Base-by-base conservation (phyloP, 768 basidiomycete species). In the Podaxis sp. region DNA sequence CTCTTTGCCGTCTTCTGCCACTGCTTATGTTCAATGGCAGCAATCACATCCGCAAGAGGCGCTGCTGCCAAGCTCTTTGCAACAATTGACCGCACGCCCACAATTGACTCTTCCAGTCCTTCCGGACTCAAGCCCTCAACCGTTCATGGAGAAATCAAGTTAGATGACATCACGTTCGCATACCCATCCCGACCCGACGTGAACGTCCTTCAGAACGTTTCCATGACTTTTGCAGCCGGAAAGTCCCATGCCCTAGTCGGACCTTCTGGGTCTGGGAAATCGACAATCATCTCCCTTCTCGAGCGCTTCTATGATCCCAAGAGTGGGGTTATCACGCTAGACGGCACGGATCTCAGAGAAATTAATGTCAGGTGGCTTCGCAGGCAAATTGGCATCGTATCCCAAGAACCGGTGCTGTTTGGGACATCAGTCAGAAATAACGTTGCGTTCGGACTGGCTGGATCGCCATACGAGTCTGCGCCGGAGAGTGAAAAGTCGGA, bases 231-330 rank as follows among this genome's bases (percentile, higher is more conserved):
- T 78, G 77, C 79, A n/a, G 86, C 86, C 0, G 89, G 90, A 20
- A 84, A 87, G 71, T 87, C 87, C 1, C 80, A 82, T 7, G 87
- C 88, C 11, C 79, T 89, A 22, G 87, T 89, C 41, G 87, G 88
- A 54, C 86, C 88, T 15, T 86, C 84, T 36, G 88, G 87, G 1
- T 86, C 84, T 1, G 87, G 88, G 12, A 87, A 87, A 68, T 87
- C 85, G 4, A 89, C 88, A 2, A 74, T 89, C 58, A 79, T 92
- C 28, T 80, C 84, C 24, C 81, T 92, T n/a, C 82, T 91, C 60
- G 90, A 92, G 70, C 81, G 91, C 10, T 93, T 92, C 76, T 93
- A 93, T 67, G 91, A 93, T 68, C 89, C 91, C 1, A 73, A 82
- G 0, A 69, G 71, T 0, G 91, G 91, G 12, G 64, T 67, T 13